These are phyloP conservation scores for Galium porrigens DNA, from an alignment of 305 asterid species.

Conservation along the genomic window DNA sequence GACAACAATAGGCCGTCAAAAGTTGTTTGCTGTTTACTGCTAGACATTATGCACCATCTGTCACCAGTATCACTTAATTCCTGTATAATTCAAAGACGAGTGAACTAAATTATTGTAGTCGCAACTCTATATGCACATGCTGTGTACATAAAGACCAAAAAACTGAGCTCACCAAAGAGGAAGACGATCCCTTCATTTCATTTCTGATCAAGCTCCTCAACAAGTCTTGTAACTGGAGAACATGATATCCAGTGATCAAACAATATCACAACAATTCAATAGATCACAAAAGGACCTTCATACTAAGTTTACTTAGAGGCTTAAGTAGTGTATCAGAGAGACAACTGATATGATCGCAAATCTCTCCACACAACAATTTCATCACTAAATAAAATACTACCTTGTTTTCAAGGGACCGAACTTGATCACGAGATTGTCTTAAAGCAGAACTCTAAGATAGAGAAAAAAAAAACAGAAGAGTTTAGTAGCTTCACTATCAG, in stretches of 20 bases:
- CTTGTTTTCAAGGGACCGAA: slow-evolving; percentile 64
- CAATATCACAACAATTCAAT: background rate
- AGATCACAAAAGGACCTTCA: background rate
- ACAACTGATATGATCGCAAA: background rate
- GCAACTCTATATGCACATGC: background rate
- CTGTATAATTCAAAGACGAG: slow-evolving; percentile 26
- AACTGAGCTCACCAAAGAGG: slow-evolving; percentile 38
- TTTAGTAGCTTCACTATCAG: background rate
- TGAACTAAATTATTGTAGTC: background rate
- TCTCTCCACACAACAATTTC: background rate
- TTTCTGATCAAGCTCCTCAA: slow-evolving; percentile 68
- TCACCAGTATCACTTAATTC: slow-evolving; percentile 68
- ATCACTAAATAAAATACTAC: slow-evolving; percentile 21
- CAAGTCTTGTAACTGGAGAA: slow-evolving; percentile 55
- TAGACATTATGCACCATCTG: slow-evolving; percentile 81
- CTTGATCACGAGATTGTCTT: slow-evolving; percentile 70
- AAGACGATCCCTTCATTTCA: slow-evolving; percentile 40
- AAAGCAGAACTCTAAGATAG: slow-evolving; percentile 59
- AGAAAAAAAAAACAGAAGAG: background rate
- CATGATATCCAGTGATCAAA: slow-evolving; percentile 17
- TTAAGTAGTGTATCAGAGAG: background rate
- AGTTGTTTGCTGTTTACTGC: slow-evolving; percentile 28
- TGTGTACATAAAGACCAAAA: background rate
- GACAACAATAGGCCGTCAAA: slow-evolving; percentile 72
- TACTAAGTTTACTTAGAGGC: background rate